Evolutionary conservation across 2,329 filamentous ascomycete species (phyloP).

Genomic region (Botryotinia narcissicola): DNA sequence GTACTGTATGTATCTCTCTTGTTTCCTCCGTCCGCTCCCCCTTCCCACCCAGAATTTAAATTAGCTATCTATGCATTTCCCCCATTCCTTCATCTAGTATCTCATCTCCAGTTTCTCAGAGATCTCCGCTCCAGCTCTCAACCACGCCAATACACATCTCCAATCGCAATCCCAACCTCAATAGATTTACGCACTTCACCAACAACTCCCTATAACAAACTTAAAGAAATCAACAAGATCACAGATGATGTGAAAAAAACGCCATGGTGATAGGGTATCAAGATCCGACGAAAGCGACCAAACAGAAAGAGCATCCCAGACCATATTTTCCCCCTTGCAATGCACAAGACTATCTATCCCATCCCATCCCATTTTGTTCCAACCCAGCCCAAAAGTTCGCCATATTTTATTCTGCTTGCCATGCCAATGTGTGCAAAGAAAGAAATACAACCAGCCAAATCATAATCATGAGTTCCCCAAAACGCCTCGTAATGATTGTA

Average conservation of each 20-base stretch:
- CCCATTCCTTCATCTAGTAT: not conserved
- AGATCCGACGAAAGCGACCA: not conserved
- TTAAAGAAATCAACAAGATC: not conserved
- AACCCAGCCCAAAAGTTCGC: not conserved
- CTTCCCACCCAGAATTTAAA: not conserved
- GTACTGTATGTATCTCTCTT: not conserved
- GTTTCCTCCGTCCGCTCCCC: no score
- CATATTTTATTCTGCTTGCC: not conserved
- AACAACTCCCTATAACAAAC: not conserved
- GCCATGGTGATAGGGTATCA: slow-evolving; percentile 4
- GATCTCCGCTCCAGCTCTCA: not conserved
- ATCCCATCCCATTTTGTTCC: not conserved
- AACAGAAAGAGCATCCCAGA: not conserved
- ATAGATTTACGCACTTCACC: not conserved
- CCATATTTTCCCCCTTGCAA: not conserved
- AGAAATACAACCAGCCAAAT: not conserved
- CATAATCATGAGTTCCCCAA: not conserved
- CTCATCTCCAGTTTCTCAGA: not conserved
- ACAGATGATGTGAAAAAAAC: slow-evolving; percentile 1
- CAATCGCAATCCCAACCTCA: not conserved
- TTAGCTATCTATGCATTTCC: not conserved
- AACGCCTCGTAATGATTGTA: not conserved
- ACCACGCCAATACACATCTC: not conserved
- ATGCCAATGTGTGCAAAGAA: slow-evolving; percentile 8
- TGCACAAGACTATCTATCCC: not conserved